Evolutionary conservation across 2,329 filamentous ascomycete species (phyloP), one percentile per base, ranked within the genome.

Genomic region (Aureobasidium zeae): DNA sequence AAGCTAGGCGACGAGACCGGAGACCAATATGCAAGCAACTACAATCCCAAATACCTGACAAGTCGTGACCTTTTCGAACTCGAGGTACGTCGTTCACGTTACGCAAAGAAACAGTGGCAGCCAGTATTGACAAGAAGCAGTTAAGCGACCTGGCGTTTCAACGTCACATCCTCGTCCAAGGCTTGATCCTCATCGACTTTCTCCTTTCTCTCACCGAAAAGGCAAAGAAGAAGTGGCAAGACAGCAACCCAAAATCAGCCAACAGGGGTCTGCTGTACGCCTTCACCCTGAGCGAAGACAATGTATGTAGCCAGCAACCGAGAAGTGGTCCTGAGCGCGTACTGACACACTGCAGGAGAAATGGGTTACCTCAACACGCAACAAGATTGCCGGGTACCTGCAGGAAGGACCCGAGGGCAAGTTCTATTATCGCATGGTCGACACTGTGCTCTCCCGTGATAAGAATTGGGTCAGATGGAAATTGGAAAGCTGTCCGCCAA

Each of bases 391-490:
- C 47, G 77, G 79, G 47, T 94, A 95, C 62, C 74, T 98, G 45
- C 83, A 83, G 57, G 74, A 81, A 54, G 85, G 85, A 15, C 67
- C 72, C 30, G 88, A 94, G 56, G 91, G 91, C 21, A 84, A 86
- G 51, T 94, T 94, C 63, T 98, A 96, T 63, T 83, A 87, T 64
- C 82, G 91, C 28, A 94, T 96, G 77, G 87, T 98, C 22, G 89
- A 96, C 61, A 96, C 88, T 10, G 89, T 98, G 22, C 76, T 98
- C 21, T 86, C 86, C 17, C 76, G 91, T 50, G 91, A 99, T 63
- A 96, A 95, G 69, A 95, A 96, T 59, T 98, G 93, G 93, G 87
- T 93, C 32, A 82, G 87, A 50, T 99, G 91, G 91, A 99, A 99
- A 66, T 81, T 89, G 48, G 87, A 95, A 60, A 86, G 81, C 52